Evolutionary conservation across 257 asterid species (phyloP), one percentile per base, ranked within the genome.

Genomic region (Prunella vulgaris): DNA sequence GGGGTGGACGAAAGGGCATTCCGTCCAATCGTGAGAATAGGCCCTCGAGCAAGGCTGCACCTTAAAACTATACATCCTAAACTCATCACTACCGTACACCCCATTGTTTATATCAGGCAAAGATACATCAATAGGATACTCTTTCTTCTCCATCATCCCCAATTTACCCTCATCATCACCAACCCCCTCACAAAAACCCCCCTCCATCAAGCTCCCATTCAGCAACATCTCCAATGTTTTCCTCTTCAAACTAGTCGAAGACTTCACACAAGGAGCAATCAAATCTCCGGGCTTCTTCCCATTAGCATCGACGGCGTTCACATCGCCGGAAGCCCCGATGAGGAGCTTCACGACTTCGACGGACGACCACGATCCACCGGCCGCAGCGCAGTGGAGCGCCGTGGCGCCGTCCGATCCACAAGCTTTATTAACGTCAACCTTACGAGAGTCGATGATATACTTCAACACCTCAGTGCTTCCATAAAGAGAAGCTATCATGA

Each of bases 341-440:
- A 92, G 68, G 76, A 89, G 77, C 79, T 78, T 74, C 37, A 84
- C 85, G 25, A 67, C 84, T 77, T 91, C 91, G 0, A 85, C 74
- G 0, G 93, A 80, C 0, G 81, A 59, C 74, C 78, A 81, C 0
- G 86, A 81, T 3, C 93, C 97, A 21, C 96, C 96, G 7, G 95
- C 88, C 0, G 88, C 87, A 3, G 93, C 95, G 66, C 98, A 92
- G 74, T 92, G 98, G 20, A 92, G 96, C 9, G 97, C 82, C 14
- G 98, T 92, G 33, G 86, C 91, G 3, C 95, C 86, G 66, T 92
- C 98, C 0, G 86, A 84, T 48, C 93, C 96, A 49, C 87, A 81
- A 0, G 97, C 87, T 62, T 79, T 69, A 58, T 86, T 92, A 56
- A 87, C 88, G 74, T 92, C 96, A 62, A 83, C 83, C 66, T 78